These are phyloP conservation scores for Lindgomyces ingoldianus DNA, from an alignment of 495 filamentous ascomycete genomes.

Conservation along the genomic window DNA sequence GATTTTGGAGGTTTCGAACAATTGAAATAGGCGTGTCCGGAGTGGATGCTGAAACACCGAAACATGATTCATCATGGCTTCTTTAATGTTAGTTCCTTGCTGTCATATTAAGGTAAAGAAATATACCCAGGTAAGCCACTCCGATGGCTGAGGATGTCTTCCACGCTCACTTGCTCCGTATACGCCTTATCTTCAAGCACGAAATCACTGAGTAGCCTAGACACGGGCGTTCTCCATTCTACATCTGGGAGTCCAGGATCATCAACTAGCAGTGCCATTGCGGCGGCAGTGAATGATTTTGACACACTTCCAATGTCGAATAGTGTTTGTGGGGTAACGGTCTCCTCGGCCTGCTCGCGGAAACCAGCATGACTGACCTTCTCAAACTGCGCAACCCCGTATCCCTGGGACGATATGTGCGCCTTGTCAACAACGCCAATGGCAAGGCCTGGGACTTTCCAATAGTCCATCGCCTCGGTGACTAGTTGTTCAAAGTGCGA, in stretches of 20 bases:
- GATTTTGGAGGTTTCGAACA: neutral
- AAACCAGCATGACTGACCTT: neutral
- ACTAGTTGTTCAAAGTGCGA: neutral
- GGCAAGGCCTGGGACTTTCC: neutral
- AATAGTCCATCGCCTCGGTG: neutral
- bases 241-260: neutral
- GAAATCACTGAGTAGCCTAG: neutral
- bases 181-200: neutral
- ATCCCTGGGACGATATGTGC: neutral
- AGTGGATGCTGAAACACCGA: neutral
- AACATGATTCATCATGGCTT: neutral
- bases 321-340: constrained; percentile 1
- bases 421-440: neutral
- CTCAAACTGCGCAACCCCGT: neutral
- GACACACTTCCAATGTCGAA: constrained; percentile 9
- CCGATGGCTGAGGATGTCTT: constrained; percentile 10
- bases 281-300: constrained; percentile 6
- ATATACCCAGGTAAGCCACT: constrained; percentile 9
- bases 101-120: neutral
- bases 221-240: constrained; percentile 9
- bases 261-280: constrained; percentile 8
- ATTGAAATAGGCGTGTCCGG: neutral
- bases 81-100: neutral
- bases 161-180: neutral
- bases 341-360: neutral